Evolutionary conservation across 73 alveolate species (phyloP).

Genomic region (Paramecium biaurelia): DNA sequence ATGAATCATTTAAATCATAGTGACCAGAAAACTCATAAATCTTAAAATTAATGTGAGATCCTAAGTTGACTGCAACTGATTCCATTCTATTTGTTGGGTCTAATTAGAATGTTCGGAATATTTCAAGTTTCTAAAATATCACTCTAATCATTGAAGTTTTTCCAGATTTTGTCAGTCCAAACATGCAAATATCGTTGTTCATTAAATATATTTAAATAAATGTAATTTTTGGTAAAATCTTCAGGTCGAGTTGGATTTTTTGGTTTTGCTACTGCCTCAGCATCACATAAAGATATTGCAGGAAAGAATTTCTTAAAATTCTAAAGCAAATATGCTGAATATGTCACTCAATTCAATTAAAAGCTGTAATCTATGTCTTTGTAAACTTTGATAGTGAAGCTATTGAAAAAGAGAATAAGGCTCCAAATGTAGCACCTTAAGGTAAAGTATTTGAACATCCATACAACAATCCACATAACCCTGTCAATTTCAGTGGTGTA

Average conservation of each 20-base stretch:
- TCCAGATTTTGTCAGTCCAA: conserved; percentile 69
- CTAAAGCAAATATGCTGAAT: background rate
- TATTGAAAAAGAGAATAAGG: conserved; percentile 55
- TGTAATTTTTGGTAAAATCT: conserved; percentile 52
- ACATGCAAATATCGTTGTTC: conserved; percentile 38
- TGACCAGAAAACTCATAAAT: conserved; percentile 94
- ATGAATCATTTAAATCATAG: conserved; percentile 74
- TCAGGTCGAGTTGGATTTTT: background rate
- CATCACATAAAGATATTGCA: conserved; percentile 38
- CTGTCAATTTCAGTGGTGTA: conserved; percentile 60
- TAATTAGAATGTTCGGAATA: conserved; percentile 87
- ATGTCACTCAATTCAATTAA: conserved; percentile 39
- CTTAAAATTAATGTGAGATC: conserved; percentile 82
- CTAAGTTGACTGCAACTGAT: conserved; percentile 78
- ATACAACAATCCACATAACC: conserved; percentile 58
- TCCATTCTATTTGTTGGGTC: conserved; percentile 89
- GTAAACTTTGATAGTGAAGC: conserved; percentile 22
- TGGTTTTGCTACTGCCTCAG: conserved; percentile 23
- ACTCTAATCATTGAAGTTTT: conserved; percentile 92
- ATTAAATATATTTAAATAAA: conserved; percentile 1
- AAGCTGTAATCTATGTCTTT: conserved; percentile 24
- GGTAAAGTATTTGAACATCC: conserved; percentile 64
- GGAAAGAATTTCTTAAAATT: conserved; percentile 22
- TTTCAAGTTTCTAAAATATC: conserved; percentile 89
- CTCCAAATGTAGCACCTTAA: conserved; percentile 42